phyloP scores from a whole-genome alignment of 148 eudicot species.

The Chenopodium suecicum region DNA sequence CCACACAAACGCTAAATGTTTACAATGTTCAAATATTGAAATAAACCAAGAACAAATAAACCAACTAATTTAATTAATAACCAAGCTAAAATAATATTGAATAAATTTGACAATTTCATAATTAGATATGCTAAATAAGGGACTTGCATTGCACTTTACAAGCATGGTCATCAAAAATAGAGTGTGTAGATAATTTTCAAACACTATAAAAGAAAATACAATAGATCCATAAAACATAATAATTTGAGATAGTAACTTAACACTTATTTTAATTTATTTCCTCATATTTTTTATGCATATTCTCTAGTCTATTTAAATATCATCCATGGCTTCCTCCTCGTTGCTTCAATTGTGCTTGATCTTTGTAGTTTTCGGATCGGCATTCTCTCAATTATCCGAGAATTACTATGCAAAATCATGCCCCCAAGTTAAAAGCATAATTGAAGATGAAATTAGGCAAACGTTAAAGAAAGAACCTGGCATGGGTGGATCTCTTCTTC shows the following conservation, averaged over 20 bases:
- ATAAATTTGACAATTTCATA: not conserved
- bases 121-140: too few relatives aligned
- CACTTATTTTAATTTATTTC: too few relatives aligned
- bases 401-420: not conserved
- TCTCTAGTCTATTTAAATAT: too few relatives aligned
- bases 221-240: too few relatives aligned
- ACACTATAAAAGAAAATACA: too few relatives aligned
- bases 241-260: too few relatives aligned
- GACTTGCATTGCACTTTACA: too few relatives aligned
- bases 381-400: not conserved
- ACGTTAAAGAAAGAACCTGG: not conserved
- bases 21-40: not conserved
- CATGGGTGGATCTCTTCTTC: not conserved
- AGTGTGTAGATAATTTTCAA: too few relatives aligned
- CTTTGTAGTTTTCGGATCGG: not conserved
- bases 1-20: not conserved
- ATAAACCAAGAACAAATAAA: not conserved
- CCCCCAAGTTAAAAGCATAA: not conserved
- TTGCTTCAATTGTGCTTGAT: not conserved
- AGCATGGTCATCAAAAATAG: too few relatives aligned
- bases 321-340: not conserved
- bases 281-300: too few relatives aligned
- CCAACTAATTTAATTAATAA: too few relatives aligned
- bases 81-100: not conserved
- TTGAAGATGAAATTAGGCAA: not conserved